A percentile compares a stretch with the other conserved stretches of the same genome.
Conservation (phyloP, 2,329 filamentous ascomycete species). For the Coleophoma eucalyptorum region DNA sequence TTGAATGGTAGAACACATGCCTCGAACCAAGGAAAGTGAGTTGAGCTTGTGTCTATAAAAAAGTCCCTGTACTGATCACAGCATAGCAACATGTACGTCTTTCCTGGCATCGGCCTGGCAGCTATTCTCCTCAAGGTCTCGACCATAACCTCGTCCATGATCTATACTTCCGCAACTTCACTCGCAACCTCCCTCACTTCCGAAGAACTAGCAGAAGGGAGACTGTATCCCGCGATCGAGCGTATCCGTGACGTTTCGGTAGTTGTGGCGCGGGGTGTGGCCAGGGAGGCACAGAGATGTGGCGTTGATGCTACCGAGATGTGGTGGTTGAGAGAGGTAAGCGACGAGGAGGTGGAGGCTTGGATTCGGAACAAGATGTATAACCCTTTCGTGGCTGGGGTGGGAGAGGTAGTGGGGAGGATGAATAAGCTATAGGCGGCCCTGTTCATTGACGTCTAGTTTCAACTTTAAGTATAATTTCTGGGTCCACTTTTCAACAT, state of each 20-base stretch:
- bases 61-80: not conserved
- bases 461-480: too few species aligned
- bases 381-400: slow-evolving; percentile 41
- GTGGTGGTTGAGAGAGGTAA: slow-evolving; percentile 33
- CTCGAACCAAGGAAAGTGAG: slow-evolving; percentile 43
- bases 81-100: slow-evolving; percentile 84
- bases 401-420: not conserved
- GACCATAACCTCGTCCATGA: slow-evolving; percentile 63
- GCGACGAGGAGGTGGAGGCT: slow-evolving; percentile 41
- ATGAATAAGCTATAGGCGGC: not conserved
- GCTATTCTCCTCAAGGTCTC: slow-evolving; percentile 66
- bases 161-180: slow-evolving; percentile 75
- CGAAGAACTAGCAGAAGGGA: slow-evolving; percentile 48
- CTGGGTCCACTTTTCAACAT: too few species aligned
- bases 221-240: slow-evolving; percentile 71
- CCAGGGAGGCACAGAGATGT: slow-evolving; percentile 66
- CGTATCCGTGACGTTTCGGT: slow-evolving; percentile 74
- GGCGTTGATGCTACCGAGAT: slow-evolving; percentile 63
- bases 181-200: slow-evolving; percentile 68
- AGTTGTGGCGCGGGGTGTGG: slow-evolving; percentile 70
- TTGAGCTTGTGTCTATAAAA: slow-evolving; percentile 1
- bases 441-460: too few species aligned
- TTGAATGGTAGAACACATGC: slow-evolving; percentile 44
- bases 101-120: slow-evolving; percentile 82
- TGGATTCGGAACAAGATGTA: slow-evolving; percentile 79